These are phyloP conservation scores for Penicillium longicatenatum DNA, from an alignment of 495 filamentous ascomycete genomes.

Conservation along the genomic window DNA sequence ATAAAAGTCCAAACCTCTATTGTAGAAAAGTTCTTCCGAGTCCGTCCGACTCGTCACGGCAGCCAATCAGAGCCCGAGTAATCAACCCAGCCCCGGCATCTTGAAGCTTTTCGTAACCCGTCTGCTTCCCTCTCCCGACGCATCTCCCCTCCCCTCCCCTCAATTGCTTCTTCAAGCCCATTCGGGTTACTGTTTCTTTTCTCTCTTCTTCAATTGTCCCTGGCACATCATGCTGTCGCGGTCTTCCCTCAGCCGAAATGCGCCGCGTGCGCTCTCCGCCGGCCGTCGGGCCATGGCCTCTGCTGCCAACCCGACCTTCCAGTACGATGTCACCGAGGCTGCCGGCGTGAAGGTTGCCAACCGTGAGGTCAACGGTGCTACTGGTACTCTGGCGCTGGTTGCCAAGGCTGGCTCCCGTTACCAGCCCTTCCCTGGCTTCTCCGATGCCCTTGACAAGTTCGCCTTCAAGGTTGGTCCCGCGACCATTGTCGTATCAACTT, in stretches of 20 bases:
- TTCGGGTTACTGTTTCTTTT: conserved; percentile 35
- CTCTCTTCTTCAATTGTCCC: conserved; percentile 34
- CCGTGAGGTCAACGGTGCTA: conserved; percentile 83
- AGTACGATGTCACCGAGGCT: conserved; percentile 84
- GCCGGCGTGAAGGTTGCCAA: conserved; percentile 87
- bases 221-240: conserved; percentile 78
- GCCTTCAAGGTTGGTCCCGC: conserved; percentile 83
- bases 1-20: background rate
- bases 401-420: conserved; percentile 91
- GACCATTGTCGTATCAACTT: conserved; percentile 23
- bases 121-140: conserved; percentile 35
- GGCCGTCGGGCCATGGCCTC: conserved; percentile 77
- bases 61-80: conserved; percentile 46
- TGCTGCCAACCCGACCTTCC: conserved; percentile 75
- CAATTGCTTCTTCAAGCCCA: conserved; percentile 46
- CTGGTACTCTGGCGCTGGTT: conserved; percentile 85
- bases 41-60: conserved; percentile 46
- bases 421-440: conserved; percentile 83
- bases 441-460: conserved; percentile 87
- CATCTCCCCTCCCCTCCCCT: conserved; percentile 30
- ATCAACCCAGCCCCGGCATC: conserved; percentile 46
- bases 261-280: conserved; percentile 67
- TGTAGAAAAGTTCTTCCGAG: conserved; percentile 43
- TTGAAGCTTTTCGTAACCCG: conserved; percentile 54
- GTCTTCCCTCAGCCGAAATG: conserved; percentile 74